phyloP scores from a whole-genome alignment of 2,329 filamentous ascomycete genomes.

The Pseudogymnoascus verrucosus region DNA sequence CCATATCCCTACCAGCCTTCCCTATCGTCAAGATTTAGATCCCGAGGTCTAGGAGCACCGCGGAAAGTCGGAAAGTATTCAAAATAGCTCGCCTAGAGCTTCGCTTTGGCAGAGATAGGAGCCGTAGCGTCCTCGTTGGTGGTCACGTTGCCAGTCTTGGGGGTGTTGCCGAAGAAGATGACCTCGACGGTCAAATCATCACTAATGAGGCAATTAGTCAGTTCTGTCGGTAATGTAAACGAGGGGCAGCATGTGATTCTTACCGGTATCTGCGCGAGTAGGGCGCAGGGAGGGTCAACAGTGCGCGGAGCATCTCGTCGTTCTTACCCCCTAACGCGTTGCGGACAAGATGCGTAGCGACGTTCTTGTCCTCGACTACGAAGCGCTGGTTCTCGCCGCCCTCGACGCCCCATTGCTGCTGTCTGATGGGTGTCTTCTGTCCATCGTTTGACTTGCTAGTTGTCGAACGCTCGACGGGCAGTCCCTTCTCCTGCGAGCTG shows the following conservation, averaged over 20 bases:
- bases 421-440: slow-evolving; percentile 78
- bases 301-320: slow-evolving; percentile 83
- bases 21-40: neutral
- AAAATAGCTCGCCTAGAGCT: slow-evolving; percentile 15
- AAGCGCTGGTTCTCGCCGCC: slow-evolving; percentile 71
- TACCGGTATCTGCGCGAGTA: slow-evolving; percentile 88
- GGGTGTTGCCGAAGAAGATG: slow-evolving; percentile 88
- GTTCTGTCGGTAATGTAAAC: neutral
- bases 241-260: slow-evolving; percentile 21
- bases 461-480: slow-evolving; percentile 69
- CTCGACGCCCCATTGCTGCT: slow-evolving; percentile 83
- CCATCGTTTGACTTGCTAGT: slow-evolving; percentile 47
- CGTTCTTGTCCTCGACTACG: slow-evolving; percentile 90
- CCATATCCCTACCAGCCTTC: neutral
- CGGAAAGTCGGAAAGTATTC: neutral
- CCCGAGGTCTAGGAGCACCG: neutral
- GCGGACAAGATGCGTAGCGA: slow-evolving; percentile 86
- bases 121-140: slow-evolving; percentile 81
- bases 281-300: slow-evolving; percentile 84
- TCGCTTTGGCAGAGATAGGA: slow-evolving; percentile 25
- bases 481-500: slow-evolving; percentile 42
- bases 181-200: slow-evolving; percentile 97
- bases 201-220: slow-evolving; percentile 36
- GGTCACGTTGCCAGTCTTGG: slow-evolving; percentile 68
- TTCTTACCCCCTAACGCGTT: slow-evolving; percentile 93